phyloP scores from a whole-genome alignment of 176 grass and related monocot species.

The Canna indica region DNA sequence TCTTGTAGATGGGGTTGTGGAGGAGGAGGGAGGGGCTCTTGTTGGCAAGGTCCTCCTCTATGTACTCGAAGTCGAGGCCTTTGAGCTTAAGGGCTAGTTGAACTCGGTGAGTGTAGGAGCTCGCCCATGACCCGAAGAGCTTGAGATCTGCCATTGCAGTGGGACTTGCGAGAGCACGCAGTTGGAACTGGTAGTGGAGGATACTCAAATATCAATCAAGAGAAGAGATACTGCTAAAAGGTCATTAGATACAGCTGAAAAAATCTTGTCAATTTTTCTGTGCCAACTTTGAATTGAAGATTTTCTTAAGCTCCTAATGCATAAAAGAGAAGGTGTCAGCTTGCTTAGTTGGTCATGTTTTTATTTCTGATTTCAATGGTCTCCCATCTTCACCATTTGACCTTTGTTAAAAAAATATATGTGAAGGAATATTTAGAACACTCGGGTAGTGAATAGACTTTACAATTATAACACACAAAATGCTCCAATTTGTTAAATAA shows the following conservation, averaged over 20 bases:
- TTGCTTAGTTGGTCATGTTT: too few species aligned
- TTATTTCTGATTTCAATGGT: too few species aligned
- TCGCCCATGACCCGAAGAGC: constrained; percentile 26
- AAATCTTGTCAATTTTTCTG: not conserved
- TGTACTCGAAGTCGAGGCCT: constrained; percentile 39
- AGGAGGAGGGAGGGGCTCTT: constrained; percentile 37
- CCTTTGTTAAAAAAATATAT: too few species aligned
- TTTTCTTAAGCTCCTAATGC: not conserved
- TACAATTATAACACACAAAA: too few species aligned
- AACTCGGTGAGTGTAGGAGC: constrained; percentile 21
- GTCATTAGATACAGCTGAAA: too few species aligned
- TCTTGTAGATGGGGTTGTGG: constrained; percentile 35
- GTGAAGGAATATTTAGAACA: too few species aligned
- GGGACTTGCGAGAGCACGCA: not conserved
- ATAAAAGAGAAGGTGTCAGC: too few species aligned
- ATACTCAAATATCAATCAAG: too few species aligned
- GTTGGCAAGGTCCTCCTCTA: constrained; percentile 41
- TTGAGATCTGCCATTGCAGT: not conserved
- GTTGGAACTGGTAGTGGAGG: not conserved
- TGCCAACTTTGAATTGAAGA: not conserved
- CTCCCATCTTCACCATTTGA: too few species aligned
- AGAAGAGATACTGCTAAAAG: too few species aligned
- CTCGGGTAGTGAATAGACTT: too few species aligned
- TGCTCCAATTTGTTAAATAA: too few species aligned
- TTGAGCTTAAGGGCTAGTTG: constrained; percentile 36